Evolutionary conservation across 768 basidiomycete species (phyloP).

Genomic region (Melanogaster broomeanus): DNA sequence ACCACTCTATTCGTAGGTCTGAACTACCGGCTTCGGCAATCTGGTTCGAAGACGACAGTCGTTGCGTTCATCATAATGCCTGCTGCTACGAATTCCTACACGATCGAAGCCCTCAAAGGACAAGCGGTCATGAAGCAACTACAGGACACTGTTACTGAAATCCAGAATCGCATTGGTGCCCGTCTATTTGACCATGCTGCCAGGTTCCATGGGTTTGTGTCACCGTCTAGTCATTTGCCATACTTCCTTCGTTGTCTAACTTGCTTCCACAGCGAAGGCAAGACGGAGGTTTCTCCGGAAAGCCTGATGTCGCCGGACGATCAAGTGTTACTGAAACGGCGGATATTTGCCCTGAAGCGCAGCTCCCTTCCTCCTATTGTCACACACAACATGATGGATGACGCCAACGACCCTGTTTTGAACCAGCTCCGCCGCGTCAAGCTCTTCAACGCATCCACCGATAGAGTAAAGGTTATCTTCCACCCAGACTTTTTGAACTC

Average conservation of each 20-base stretch:
- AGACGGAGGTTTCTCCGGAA: slow-evolving; percentile 70
- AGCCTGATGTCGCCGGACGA: slow-evolving; percentile 88
- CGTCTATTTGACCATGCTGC: slow-evolving; percentile 94
- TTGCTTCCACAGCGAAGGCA: slow-evolving; percentile 56
- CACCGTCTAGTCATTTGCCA: not conserved
- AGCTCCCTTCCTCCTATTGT: slow-evolving; percentile 92
- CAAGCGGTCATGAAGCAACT: slow-evolving; percentile 98
- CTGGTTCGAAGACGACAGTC: slow-evolving; percentile 76
- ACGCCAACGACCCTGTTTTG: slow-evolving; percentile 87
- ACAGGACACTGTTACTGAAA: slow-evolving; percentile 92
- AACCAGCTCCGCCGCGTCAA: slow-evolving; percentile 94
- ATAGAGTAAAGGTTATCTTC: slow-evolving; percentile 97
- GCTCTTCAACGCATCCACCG: slow-evolving; percentile 84
- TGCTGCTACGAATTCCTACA: slow-evolving; percentile 93
- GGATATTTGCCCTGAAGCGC: slow-evolving; percentile 95
- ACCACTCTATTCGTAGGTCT: slow-evolving; percentile 37
- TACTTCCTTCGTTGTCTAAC: not conserved
- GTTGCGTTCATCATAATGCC: slow-evolving; percentile 99
- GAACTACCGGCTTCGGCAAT: slow-evolving; percentile 61
- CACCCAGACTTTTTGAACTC: slow-evolving; percentile 98
- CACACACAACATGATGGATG: slow-evolving; percentile 99
- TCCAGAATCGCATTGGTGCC: slow-evolving; percentile 90
- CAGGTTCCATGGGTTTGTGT: slow-evolving; percentile 80
- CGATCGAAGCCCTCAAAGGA: slow-evolving; percentile 94
- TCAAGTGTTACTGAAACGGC: slow-evolving; percentile 90